These are phyloP conservation scores for Syncephalastrum monosporum DNA, from an alignment of 371 early-diverging fungal genomes.

Conservation along the genomic window DNA sequence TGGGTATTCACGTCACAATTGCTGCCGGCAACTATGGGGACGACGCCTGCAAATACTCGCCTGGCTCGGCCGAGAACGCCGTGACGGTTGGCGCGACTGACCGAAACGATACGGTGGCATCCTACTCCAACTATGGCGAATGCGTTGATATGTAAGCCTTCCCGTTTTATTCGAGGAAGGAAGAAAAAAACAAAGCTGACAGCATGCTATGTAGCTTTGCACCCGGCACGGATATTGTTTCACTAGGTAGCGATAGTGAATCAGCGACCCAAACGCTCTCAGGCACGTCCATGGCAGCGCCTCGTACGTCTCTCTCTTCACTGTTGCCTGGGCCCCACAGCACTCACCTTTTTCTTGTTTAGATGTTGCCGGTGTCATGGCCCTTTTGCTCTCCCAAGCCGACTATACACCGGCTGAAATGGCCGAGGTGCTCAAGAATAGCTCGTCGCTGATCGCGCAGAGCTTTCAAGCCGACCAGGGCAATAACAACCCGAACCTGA, in stretches of 20 bases:
- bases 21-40: slow-evolving; percentile 65
- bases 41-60: slow-evolving; percentile 86
- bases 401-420: slow-evolving; percentile 39
- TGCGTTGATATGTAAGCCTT: slow-evolving; percentile 74
- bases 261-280: slow-evolving; percentile 43
- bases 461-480: too few species aligned
- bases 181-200: background rate
- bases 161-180: too few species aligned
- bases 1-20: slow-evolving; percentile 57
- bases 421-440: slow-evolving; percentile 19
- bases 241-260: slow-evolving; percentile 47
- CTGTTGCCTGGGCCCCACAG: too few species aligned
- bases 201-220: slow-evolving; percentile 42
- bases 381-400: slow-evolving; percentile 29
- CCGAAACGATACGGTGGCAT: slow-evolving; percentile 66
- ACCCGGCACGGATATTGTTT: slow-evolving; percentile 78
- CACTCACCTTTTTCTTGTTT: background rate
- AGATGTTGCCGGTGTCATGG: slow-evolving; percentile 48
- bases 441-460: background rate
- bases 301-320: slow-evolving; percentile 47
- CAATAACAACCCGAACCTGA: slow-evolving; percentile 30
- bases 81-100: slow-evolving; percentile 90
- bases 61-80: slow-evolving; percentile 78
- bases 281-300: slow-evolving; percentile 82
- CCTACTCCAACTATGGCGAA: slow-evolving; percentile 74